Percentiles rank a stretch among this genome's conserved stretches.
Conservation (phyloP, 129 eudicot genomes). For the Daucus carota region DH1_v3.0 NC_030385.2:14112501-14113000, state of each 20-base stretch:
- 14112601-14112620: conserved; percentile 49
- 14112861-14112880: conserved; percentile 74
- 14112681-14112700: conserved; percentile 68
- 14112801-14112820: background rate
- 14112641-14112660: conserved; percentile 69
- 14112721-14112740: conserved; percentile 84
- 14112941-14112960: conserved; percentile 89
- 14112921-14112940: conserved; percentile 64
- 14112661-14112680: conserved; percentile 45
- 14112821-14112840: conserved; percentile 1
- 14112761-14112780: conserved; percentile 95
- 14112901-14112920: conserved; percentile 42
- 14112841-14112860: conserved; percentile 25
- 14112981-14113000: conserved; percentile 29
- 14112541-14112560: background rate
- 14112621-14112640: conserved; percentile 69
- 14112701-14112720: conserved; percentile 56
- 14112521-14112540: background rate
- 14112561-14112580: background rate
- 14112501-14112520: background rate
- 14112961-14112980: conserved; percentile 75
- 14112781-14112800: conserved; percentile 2
- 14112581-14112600: background rate
- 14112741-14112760: conserved; percentile 55
- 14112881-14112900: conserved; percentile 67